Percentiles rank a stretch among this genome's conserved stretches.
These are phyloP conservation scores for Erigeron philadelphicus DNA, from an alignment of 140 eudicot species.

Conservation along the genomic window DNA sequence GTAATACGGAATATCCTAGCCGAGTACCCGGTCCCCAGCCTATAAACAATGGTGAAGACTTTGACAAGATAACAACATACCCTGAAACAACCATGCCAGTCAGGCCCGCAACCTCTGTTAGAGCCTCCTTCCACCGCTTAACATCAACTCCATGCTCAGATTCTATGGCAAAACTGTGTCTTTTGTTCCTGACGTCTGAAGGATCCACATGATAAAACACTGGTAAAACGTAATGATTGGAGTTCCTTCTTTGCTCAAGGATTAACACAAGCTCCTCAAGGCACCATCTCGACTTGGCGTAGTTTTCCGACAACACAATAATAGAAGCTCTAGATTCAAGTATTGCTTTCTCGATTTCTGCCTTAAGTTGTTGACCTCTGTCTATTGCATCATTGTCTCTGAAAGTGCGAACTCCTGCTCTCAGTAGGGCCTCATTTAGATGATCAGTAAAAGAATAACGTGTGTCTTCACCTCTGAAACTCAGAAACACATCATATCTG, in stretches of 20 bases:
- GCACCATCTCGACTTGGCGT: conserved; percentile 4
- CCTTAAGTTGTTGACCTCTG: background rate
- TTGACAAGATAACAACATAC: background rate
- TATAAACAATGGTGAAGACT: too few species aligned
- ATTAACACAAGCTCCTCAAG: conserved; percentile 14
- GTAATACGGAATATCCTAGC: too few species aligned
- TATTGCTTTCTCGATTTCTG: background rate
- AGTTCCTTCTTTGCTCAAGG: background rate
- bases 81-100: conserved; percentile 12
- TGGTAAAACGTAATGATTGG: background rate
- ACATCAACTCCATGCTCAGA: background rate
- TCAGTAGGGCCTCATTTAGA: too few species aligned
- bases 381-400: background rate
- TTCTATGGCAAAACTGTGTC: background rate
- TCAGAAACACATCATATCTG: background rate
- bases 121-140: background rate
- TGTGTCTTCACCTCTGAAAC: conserved; percentile 7
- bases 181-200: background rate
- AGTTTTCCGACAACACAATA: background rate
- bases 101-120: background rate
- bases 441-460: too few species aligned
- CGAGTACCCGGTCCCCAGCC: too few species aligned
- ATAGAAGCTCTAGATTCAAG: background rate
- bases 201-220: conserved; percentile 2
- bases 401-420: background rate